These are phyloP conservation scores for Anacardium occidentale DNA, from an alignment of 345 rosid genomes.

Conservation along the genomic window DNA sequence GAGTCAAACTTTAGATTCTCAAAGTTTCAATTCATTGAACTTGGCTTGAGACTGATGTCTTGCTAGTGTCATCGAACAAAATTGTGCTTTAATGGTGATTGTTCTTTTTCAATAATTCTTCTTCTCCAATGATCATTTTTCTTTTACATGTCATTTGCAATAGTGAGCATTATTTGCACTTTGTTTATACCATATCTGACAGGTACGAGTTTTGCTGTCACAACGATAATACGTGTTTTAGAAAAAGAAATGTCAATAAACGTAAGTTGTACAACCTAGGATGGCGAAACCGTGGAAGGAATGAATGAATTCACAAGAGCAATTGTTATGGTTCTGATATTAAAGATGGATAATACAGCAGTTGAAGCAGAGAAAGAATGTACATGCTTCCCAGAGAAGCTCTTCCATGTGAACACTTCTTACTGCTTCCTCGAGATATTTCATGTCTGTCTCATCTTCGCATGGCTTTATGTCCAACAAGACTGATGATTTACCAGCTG, in stretches of 20 bases:
- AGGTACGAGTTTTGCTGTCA: slow-evolving; percentile 64
- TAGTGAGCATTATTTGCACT: slow-evolving; percentile 66
- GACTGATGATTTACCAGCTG: slow-evolving; percentile 82
- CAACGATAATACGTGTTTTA: background rate
- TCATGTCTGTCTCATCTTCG: slow-evolving; percentile 90
- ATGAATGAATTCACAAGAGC: background rate
- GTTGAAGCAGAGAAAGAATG: slow-evolving; percentile 18
- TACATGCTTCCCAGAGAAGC: slow-evolving; percentile 74
- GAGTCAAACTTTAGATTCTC: too few relatives aligned
- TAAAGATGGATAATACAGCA: background rate
- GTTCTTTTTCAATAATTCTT: too few relatives aligned
- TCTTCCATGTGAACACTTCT: slow-evolving; percentile 65
- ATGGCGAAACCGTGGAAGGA: background rate
- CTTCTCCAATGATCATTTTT: too few relatives aligned
- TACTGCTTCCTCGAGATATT: slow-evolving; percentile 77
- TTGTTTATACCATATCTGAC: slow-evolving; percentile 89
- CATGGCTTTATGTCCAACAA: slow-evolving; percentile 76
- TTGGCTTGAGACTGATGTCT: too few relatives aligned
- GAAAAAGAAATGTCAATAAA: background rate
- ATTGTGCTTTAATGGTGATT: too few relatives aligned
- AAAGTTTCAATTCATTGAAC: too few relatives aligned
- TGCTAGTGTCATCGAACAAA: too few relatives aligned
- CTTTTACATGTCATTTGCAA: too few relatives aligned
- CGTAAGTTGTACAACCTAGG: background rate
- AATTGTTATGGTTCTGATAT: background rate